Conservation (phyloP, 148 eudicot genomes). For the Pouteria glomerata region DNA sequence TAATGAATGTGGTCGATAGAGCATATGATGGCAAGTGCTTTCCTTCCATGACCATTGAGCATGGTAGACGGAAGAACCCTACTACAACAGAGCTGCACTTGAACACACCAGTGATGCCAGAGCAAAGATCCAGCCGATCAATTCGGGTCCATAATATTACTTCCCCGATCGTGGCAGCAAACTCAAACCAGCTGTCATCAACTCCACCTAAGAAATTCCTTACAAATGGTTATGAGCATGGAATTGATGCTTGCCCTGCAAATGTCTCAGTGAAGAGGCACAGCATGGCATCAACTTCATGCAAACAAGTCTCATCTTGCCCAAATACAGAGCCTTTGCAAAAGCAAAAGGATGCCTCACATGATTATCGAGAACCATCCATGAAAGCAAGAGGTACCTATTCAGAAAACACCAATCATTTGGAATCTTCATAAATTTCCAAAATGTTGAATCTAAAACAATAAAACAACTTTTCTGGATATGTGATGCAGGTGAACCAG, state of each 20-base stretch:
- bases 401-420: constrained; percentile 3
- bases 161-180: constrained; percentile 9
- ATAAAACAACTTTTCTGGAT: constrained; percentile 1
- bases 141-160: constrained; percentile 14
- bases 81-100: constrained; percentile 22
- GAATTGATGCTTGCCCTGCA: constrained; percentile 14
- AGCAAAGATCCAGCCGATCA: constrained; percentile 9
- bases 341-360: constrained; percentile 8
- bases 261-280: constrained; percentile 15
- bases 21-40: background rate
- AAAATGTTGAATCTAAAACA: background rate
- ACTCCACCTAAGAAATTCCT: constrained; percentile 5
- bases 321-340: constrained; percentile 15
- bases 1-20: constrained; percentile 7
- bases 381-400: constrained; percentile 24
- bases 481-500: constrained; percentile 22
- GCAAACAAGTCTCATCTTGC: constrained; percentile 9
- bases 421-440: background rate
- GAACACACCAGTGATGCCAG: constrained; percentile 7
- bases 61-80: constrained; percentile 19
- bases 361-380: constrained; percentile 12
- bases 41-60: background rate
- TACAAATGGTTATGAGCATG: constrained; percentile 11
- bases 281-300: constrained; percentile 9
- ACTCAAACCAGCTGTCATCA: constrained; percentile 16